Conservation (phyloP, 140 eudicot genomes). For the Ambrosia hybrid region DNA sequence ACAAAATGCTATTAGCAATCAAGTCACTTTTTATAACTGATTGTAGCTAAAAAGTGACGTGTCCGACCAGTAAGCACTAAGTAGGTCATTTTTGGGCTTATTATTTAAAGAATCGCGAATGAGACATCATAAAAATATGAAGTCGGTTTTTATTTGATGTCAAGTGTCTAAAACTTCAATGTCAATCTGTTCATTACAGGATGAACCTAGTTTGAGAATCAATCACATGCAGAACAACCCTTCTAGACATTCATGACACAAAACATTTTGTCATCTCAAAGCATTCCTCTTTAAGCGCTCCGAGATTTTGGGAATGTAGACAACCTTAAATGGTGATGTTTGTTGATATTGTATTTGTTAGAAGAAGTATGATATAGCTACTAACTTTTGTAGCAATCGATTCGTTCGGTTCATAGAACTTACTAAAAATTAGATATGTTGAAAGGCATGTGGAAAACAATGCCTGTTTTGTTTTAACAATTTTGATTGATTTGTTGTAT, state of each 20-base stretch:
- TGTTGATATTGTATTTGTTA: background rate
- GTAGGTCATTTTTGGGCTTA: background rate
- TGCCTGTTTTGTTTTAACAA: background rate
- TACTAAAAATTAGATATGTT: background rate
- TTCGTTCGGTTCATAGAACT: background rate
- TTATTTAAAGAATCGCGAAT: background rate
- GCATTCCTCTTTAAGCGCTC: no score
- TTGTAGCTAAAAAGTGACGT: no score
- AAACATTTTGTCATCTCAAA: no score
- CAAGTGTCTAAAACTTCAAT: background rate
- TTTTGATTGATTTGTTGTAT: constrained; percentile 7
- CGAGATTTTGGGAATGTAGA: no score
- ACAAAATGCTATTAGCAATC: background rate
- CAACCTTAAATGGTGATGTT: background rate
- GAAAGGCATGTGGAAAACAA: background rate
- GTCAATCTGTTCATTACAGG: constrained; percentile 43
- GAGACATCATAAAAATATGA: background rate
- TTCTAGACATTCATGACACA: constrained; percentile 52
- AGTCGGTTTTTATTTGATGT: background rate
- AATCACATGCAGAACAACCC: constrained; percentile 60
- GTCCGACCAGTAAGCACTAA: no score
- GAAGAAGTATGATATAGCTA: background rate
- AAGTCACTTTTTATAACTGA: background rate
- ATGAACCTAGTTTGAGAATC: constrained; percentile 65
- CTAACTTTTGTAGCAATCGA: constrained; percentile 12